phyloP scores from a whole-genome alignment of 139 green algal genomes.

The Tetraselmis striata region DNA sequence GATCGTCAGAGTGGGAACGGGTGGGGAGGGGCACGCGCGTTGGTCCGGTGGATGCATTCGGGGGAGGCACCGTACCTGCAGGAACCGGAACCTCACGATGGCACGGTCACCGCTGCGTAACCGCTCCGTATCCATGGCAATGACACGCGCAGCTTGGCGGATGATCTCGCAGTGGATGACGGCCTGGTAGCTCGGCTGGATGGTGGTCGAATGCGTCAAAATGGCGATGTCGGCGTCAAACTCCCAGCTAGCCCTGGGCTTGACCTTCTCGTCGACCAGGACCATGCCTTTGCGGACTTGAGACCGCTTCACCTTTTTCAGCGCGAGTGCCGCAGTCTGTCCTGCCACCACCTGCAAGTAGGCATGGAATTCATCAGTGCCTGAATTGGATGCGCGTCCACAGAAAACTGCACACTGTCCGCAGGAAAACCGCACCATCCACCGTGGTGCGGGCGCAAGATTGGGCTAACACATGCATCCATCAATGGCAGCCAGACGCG shows the following conservation, averaged over 20 bases:
- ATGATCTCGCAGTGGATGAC: conserved; percentile 94
- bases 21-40: background rate
- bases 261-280: conserved; percentile 57
- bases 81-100: conserved; percentile 81
- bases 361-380: background rate
- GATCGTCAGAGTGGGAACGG: background rate
- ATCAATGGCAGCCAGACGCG: too few relatives aligned
- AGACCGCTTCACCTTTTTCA: conserved; percentile 80
- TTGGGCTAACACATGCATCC: too few relatives aligned
- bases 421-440: too few relatives aligned
- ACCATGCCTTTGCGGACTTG: conserved; percentile 89
- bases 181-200: conserved; percentile 79
- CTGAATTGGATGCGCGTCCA: too few relatives aligned
- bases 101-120: conserved; percentile 70
- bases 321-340: conserved; percentile 77
- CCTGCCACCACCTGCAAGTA: conserved; percentile 67
- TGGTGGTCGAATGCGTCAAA: conserved; percentile 86
- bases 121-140: conserved; percentile 79
- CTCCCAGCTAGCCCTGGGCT: conserved; percentile 72
- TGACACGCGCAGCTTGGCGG: conserved; percentile 66
- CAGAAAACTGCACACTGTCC: background rate
- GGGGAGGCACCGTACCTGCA: conserved; percentile 32
- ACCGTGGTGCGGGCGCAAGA: too few relatives aligned
- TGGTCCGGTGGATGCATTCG: background rate
- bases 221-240: conserved; percentile 90